These are phyloP conservation scores for Fistulinella prunicolor DNA, from an alignment of 768 basidiomycete species.

Conservation along the genomic window DNA sequence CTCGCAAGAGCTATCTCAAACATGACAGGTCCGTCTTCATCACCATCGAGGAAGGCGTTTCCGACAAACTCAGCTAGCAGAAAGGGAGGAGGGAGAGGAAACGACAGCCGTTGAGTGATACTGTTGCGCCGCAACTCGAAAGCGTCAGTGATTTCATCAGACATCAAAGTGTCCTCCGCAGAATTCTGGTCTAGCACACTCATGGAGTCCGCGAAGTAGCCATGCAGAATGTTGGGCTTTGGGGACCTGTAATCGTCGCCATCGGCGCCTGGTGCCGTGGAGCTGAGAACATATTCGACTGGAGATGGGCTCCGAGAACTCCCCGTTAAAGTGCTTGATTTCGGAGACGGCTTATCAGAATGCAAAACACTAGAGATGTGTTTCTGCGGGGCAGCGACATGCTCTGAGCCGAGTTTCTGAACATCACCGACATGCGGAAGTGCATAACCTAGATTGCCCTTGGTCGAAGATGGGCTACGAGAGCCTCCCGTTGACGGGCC, in stretches of 20 bases:
- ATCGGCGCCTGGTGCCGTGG: not conserved
- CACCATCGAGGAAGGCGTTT: not conserved
- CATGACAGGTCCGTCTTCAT: not conserved
- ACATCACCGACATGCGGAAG: not conserved
- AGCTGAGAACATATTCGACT: not conserved
- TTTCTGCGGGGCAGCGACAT: not conserved
- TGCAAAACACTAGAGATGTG: not conserved
- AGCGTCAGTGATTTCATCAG: not conserved
- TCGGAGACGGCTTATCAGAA: not conserved
- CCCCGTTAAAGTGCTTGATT: not conserved
- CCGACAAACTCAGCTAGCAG: conserved; percentile 4
- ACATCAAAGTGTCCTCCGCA: not conserved
- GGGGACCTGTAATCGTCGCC: not conserved
- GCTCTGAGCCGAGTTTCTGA: not conserved
- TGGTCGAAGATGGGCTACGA: not conserved
- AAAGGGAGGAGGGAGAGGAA: conserved; percentile 19
- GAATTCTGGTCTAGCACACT: not conserved
- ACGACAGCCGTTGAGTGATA: conserved; percentile 15
- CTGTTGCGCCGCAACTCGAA: not conserved
- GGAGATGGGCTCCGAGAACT: not conserved
- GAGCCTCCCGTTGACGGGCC: no score
- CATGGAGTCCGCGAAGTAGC: not conserved
- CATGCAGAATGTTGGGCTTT: not conserved
- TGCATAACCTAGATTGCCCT: not conserved
- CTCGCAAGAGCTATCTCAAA: not conserved